Evolutionary conservation across 2,329 filamentous ascomycete species (phyloP).

Genomic region (Diplodia intermedia): DNA sequence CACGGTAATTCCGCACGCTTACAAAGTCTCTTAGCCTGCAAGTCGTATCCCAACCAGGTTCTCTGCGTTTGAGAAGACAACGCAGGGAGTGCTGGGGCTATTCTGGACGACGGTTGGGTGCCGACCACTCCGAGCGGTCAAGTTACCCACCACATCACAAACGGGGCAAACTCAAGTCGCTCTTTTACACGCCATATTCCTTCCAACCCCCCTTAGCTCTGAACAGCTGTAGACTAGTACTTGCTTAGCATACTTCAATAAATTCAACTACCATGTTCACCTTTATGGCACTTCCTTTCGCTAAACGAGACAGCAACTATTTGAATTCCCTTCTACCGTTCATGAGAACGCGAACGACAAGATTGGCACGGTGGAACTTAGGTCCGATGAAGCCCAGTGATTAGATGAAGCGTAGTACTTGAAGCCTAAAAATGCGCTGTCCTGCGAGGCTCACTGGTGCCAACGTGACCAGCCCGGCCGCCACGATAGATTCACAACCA

Average conservation of each 20-base stretch:
- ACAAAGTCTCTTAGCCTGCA: conserved; percentile 3
- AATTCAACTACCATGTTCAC: not conserved
- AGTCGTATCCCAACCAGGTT: not conserved
- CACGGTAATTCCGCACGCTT: not conserved
- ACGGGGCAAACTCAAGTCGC: conserved; percentile 4
- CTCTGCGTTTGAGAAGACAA: not conserved
- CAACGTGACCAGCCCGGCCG: too few relatives aligned
- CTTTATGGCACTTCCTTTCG: too few relatives aligned
- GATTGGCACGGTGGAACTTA: too few relatives aligned
- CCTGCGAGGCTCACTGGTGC: too few relatives aligned
- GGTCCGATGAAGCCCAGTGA: too few relatives aligned
- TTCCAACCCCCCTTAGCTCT: not conserved
- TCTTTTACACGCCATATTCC: too few relatives aligned
- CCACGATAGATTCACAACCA: too few relatives aligned
- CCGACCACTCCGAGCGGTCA: not conserved
- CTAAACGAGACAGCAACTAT: too few relatives aligned
- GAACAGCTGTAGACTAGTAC: conserved; percentile 1
- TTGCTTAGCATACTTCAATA: not conserved
- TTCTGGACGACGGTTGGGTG: not conserved
- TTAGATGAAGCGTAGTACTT: too few relatives aligned
- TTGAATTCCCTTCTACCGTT: too few relatives aligned
- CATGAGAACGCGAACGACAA: too few relatives aligned
- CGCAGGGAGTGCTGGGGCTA: not conserved
- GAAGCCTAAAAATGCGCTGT: too few relatives aligned
- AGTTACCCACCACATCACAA: not conserved